Evolutionary conservation across 2,329 filamentous ascomycete species (phyloP).

Genomic region (Phyllosticta ampelicida): DNA sequence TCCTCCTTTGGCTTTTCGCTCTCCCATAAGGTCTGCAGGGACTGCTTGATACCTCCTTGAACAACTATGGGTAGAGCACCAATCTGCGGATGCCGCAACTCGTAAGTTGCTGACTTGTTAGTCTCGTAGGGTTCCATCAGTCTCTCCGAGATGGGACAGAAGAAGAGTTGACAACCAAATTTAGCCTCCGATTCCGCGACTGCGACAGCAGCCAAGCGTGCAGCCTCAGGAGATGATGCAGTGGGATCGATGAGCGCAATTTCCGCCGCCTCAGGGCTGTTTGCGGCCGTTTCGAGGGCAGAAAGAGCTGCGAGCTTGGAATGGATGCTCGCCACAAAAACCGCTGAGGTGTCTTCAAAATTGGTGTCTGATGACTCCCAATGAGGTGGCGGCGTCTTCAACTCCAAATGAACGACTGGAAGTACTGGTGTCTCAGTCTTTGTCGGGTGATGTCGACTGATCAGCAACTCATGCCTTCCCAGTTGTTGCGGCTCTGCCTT

Average conservation of each 20-base stretch:
- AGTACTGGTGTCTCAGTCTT: conserved; percentile 24
- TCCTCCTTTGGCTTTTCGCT: neutral
- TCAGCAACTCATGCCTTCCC: conserved; percentile 29
- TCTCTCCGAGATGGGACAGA: conserved; percentile 34
- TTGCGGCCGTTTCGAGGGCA: conserved; percentile 36
- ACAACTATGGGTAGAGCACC: conserved; percentile 34
- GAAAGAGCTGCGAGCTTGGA: conserved; percentile 37
- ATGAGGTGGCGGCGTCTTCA: conserved; percentile 26
- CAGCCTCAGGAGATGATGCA: conserved; percentile 52
- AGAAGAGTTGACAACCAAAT: conserved; percentile 62
- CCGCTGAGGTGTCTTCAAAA: neutral
- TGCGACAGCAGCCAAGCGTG: conserved; percentile 47
- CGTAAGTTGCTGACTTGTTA: conserved; percentile 31
- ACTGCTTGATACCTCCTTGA: conserved; percentile 21
- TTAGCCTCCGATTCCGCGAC: conserved; percentile 54
- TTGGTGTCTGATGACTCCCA: neutral
- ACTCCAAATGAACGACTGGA: conserved; percentile 28
- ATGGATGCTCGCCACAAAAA: conserved; percentile 30
- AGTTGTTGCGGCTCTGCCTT: conserved; percentile 33
- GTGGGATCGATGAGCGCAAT: conserved; percentile 59
- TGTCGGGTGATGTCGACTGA: conserved; percentile 29
- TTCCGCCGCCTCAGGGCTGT: conserved; percentile 32
- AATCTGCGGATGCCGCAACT: conserved; percentile 35
- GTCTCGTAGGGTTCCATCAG: conserved; percentile 6
- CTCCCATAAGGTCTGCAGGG: neutral